These are phyloP conservation scores for Argentina anserina DNA, from an alignment of 306 rosid species.

Conservation along the genomic window DNA sequence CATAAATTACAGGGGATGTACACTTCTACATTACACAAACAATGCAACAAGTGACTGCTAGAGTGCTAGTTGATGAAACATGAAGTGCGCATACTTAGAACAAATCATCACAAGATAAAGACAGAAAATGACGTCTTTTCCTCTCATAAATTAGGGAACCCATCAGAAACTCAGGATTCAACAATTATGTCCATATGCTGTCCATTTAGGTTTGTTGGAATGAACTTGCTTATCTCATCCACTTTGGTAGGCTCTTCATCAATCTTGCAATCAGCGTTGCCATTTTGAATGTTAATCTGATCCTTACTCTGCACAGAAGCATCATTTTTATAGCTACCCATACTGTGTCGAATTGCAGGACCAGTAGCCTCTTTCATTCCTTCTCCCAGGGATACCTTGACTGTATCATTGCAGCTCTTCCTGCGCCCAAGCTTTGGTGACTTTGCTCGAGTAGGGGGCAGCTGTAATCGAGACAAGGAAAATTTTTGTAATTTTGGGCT, in stretches of 20 bases:
- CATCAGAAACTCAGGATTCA: conserved; percentile 41
- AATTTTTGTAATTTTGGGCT: conserved; percentile 22
- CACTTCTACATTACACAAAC: conserved; percentile 51
- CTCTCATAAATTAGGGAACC: conserved; percentile 46
- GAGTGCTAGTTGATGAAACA: conserved; percentile 42
- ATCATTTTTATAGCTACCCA: conserved; percentile 29
- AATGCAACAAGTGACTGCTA: conserved; percentile 51
- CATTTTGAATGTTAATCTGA: conserved; percentile 31
- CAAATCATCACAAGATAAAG: conserved; percentile 22
- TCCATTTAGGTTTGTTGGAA: conserved; percentile 33
- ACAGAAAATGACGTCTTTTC: conserved; percentile 35
- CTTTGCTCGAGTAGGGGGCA: conserved; percentile 92
- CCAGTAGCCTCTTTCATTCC: conserved; percentile 39
- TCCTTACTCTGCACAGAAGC: conserved; percentile 17
- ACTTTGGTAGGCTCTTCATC: conserved; percentile 29
- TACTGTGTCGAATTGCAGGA: conserved; percentile 37
- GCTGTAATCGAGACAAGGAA: conserved; percentile 42
- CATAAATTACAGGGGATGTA: conserved; percentile 61
- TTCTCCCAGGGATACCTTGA: conserved; percentile 32
- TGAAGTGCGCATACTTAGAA: conserved; percentile 32
- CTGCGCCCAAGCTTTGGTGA: conserved; percentile 94
- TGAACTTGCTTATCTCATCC: conserved; percentile 31
- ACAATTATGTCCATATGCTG: conserved; percentile 41
- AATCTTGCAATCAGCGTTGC: conserved; percentile 30
- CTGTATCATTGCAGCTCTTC: conserved; percentile 53